A percentile compares a stretch with the other conserved stretches of the same genome.
Conservation (phyloP, 1,284 basidiomycete species). For the Boletus semigastroideus region DNA sequence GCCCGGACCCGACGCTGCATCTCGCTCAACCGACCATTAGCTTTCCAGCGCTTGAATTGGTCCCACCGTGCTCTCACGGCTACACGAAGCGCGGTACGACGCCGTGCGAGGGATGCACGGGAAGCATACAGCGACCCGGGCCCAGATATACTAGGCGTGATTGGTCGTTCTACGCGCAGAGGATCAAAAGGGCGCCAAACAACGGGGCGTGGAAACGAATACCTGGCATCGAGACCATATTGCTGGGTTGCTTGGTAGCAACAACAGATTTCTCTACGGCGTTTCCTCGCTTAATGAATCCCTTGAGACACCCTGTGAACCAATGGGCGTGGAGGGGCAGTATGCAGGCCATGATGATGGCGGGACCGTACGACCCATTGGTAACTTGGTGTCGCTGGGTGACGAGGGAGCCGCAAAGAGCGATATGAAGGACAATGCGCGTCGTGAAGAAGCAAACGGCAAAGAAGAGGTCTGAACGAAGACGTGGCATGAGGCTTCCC, state of each 20-base stretch:
- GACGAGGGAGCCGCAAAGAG: constrained; percentile 38
- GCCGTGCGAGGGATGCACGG: constrained; percentile 26
- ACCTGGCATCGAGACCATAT: constrained; percentile 7
- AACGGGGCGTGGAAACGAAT: background rate
- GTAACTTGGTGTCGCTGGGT: constrained; percentile 32
- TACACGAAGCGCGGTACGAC: constrained; percentile 28
- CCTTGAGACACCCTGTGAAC: constrained; percentile 53
- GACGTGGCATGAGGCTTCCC: constrained; percentile 43
- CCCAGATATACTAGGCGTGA: constrained; percentile 6
- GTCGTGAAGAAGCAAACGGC: constrained; percentile 51
- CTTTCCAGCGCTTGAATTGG: constrained; percentile 28
- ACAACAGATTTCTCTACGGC: constrained; percentile 1
- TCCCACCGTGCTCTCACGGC: constrained; percentile 31
- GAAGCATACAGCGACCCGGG: constrained; percentile 9
- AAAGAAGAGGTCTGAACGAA: constrained; percentile 54
- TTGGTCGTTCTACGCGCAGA: constrained; percentile 12
- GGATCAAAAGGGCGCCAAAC: background rate
- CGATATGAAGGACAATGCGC: constrained; percentile 52
- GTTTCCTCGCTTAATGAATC: constrained; percentile 44
- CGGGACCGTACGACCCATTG: constrained; percentile 40
- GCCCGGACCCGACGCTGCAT: constrained; percentile 31
- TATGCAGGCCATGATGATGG: constrained; percentile 41
- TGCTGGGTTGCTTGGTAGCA: constrained; percentile 2
- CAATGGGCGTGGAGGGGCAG: constrained; percentile 53
- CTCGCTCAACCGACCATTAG: constrained; percentile 27